Conservation (phyloP, 345 rosid species). For the Citrus glauca region DNA sequence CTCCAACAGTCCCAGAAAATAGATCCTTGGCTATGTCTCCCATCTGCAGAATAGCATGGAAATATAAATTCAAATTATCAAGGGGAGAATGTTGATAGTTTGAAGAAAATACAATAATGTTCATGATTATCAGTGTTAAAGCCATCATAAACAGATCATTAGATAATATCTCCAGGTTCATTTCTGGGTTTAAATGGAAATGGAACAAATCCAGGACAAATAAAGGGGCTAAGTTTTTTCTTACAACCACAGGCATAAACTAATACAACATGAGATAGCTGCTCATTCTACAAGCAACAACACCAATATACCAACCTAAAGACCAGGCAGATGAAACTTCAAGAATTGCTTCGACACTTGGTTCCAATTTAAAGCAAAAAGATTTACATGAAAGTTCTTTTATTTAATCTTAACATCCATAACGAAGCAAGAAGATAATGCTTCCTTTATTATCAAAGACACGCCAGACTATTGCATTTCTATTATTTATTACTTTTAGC, state of each 20-base stretch:
- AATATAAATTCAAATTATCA: background rate
- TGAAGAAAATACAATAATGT: background rate
- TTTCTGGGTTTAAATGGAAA: background rate
- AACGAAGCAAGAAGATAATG: background rate
- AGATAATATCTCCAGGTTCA: background rate
- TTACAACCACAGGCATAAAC: background rate
- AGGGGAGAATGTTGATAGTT: background rate
- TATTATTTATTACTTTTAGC: no score
- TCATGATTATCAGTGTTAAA: background rate
- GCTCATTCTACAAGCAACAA: background rate
- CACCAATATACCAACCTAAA: background rate
- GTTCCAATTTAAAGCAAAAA: background rate
- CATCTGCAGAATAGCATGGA: constrained; percentile 50
- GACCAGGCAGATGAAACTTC: background rate
- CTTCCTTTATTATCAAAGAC: background rate
- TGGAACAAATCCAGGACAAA: background rate
- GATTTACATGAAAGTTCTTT: background rate
- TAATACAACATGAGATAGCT: background rate
- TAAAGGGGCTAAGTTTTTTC: background rate
- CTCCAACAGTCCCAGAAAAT: constrained; percentile 89
- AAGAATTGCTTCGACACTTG: background rate
- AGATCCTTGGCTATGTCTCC: constrained; percentile 87
- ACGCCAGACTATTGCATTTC: background rate
- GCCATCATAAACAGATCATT: background rate
- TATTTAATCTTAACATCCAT: background rate